Conservation (phyloP, 2,329 filamentous ascomycete genomes). For the Aspergillus neoniger region DNA sequence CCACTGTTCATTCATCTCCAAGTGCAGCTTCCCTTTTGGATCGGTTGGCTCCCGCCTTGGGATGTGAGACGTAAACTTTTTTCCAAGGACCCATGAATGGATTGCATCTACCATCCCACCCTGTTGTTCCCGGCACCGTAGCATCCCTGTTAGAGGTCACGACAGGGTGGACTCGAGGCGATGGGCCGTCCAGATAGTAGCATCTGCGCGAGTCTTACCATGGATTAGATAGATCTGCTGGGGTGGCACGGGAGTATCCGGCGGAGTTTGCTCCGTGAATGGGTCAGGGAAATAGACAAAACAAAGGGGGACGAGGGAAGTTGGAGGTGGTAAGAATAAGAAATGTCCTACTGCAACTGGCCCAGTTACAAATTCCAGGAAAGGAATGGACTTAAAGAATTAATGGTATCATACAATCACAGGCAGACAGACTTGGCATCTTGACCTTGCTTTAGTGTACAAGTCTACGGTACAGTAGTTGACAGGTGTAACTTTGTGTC, state of each 20-base stretch:
- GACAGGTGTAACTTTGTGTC: background rate
- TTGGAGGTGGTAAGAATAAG: background rate
- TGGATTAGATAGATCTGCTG: background rate
- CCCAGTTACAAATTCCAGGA: background rate
- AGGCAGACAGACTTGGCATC: background rate
- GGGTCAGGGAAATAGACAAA: background rate
- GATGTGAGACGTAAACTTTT: constrained; percentile 1
- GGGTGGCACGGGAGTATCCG: background rate
- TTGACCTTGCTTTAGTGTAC: background rate
- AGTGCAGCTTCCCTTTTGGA: background rate
- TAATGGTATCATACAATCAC: background rate
- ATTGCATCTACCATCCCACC: background rate
- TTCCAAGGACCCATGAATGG: background rate
- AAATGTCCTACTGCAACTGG: background rate
- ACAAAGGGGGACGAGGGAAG: background rate
- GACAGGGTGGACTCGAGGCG: background rate
- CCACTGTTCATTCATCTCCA: background rate
- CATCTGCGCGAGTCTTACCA: background rate
- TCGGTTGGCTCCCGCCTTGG: background rate
- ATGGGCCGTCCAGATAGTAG: background rate
- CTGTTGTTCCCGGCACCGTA: background rate
- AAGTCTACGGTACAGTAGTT: background rate
- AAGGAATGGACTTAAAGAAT: background rate
- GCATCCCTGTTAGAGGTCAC: background rate
- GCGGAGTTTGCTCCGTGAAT: background rate